Percentiles rank a stretch among this genome's conserved stretches.
Conservation (phyloP, 2,329 filamentous ascomycete species). For the Fusarium sp. region DNA sequence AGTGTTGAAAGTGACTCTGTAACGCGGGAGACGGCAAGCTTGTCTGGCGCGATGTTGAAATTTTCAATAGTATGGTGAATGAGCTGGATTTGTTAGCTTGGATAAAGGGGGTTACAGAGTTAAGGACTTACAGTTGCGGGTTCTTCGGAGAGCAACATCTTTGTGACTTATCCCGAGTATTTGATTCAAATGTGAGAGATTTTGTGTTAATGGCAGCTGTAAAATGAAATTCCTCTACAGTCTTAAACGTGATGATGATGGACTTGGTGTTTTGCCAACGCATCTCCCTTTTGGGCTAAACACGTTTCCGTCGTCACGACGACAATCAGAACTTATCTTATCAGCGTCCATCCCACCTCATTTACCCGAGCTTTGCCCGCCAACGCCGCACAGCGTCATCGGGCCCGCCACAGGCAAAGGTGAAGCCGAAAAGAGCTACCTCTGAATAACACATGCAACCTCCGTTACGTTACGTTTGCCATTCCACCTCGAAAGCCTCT, state of each 20-base stretch:
- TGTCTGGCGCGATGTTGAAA: slow-evolving; percentile 95
- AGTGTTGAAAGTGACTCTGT: slow-evolving; percentile 85
- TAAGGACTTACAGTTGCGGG: slow-evolving; percentile 77
- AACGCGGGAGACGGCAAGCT: slow-evolving; percentile 83
- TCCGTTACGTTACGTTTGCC: slow-evolving; percentile 1
- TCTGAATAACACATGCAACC: slow-evolving; percentile 29
- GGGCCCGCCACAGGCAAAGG: slow-evolving; percentile 39
- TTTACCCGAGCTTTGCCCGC: slow-evolving; percentile 38
- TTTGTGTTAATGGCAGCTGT: not conserved
- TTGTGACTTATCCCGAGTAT: slow-evolving; percentile 50
- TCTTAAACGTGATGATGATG: slow-evolving; percentile 11
- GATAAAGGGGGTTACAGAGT: not conserved
- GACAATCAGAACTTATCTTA: slow-evolving; percentile 41
- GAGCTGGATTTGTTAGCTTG: slow-evolving; percentile 65
- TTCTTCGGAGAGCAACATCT: slow-evolving; percentile 94
- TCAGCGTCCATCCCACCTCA: not conserved
- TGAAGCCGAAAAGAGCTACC: slow-evolving; percentile 33
- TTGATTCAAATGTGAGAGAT: too few relatives aligned
- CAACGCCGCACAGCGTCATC: slow-evolving; percentile 42
- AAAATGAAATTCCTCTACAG: not conserved
- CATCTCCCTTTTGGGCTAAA: slow-evolving; percentile 11
- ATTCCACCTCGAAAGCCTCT: slow-evolving; percentile 1
- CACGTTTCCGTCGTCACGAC: slow-evolving; percentile 46
- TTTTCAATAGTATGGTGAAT: slow-evolving; percentile 92
- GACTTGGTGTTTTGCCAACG: slow-evolving; percentile 16